Percentiles rank a stretch among this genome's conserved stretches.
phyloP scores from a whole-genome alignment of 768 basidiomycete species.

The Hemileccinum impolitum region DNA sequence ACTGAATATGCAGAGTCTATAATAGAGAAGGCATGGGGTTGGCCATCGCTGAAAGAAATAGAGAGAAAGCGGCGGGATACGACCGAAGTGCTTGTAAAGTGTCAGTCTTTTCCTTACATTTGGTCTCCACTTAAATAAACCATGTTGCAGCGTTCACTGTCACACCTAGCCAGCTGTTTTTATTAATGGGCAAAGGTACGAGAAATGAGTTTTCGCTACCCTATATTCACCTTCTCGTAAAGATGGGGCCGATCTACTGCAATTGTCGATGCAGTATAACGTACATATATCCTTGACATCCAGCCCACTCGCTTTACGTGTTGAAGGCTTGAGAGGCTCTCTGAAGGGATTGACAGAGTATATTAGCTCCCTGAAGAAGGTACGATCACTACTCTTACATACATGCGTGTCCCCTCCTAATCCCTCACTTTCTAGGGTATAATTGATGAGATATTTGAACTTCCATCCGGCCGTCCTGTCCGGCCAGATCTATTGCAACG shows the following conservation, averaged over 20 bases:
- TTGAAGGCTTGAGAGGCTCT: constrained; percentile 54
- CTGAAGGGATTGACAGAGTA: constrained; percentile 47
- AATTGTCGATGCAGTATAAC: constrained; percentile 55
- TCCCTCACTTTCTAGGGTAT: constrained; percentile 16
- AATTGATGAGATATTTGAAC: constrained; percentile 33
- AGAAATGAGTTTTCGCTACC: not conserved
- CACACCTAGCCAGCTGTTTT: constrained; percentile 57
- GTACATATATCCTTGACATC: constrained; percentile 58
- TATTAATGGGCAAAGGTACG: constrained; percentile 70
- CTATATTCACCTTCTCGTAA: constrained; percentile 6
- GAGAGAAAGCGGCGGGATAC: constrained; percentile 47
- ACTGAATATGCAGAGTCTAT: constrained; percentile 45
- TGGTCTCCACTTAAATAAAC: not conserved
- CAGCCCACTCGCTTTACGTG: constrained; percentile 55
- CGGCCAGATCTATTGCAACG: constrained; percentile 48
- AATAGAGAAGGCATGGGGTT: constrained; percentile 65
- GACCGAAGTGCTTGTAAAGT: constrained; percentile 44
- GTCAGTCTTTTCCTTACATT: constrained; percentile 35
- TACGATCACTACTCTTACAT: constrained; percentile 17
- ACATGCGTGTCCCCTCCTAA: not conserved
- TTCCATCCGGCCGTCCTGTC: constrained; percentile 46
- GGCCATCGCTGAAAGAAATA: constrained; percentile 57
- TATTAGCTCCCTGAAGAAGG: constrained; percentile 48
- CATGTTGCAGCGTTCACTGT: constrained; percentile 49
- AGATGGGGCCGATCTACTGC: constrained; percentile 66